Base-by-base conservation (phyloP, 345 rosid species). In the Barbarea vulgaris region DNA sequence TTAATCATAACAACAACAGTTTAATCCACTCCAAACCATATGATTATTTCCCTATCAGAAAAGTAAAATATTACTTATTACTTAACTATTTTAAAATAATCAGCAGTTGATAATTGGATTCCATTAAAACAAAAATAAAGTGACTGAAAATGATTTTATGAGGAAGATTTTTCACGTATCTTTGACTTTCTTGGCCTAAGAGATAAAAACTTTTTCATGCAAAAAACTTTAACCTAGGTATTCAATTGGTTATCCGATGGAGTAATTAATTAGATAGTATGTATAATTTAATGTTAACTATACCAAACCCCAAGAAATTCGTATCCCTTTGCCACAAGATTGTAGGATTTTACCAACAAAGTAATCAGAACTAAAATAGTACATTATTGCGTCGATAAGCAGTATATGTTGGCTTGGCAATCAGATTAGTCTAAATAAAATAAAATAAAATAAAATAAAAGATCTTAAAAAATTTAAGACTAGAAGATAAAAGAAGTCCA, bases 281-380 rank as follows among this genome's bases (percentile, higher is more conserved):
- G 7, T 25, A 55, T 18, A 25, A 47, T 25, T 31, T 33, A 30
- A 55, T 70, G 42, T 25, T 54, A 64, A 55, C 31, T 19, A 34
- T 55, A 77, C 67, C 80, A 63, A 70, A 70, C 80, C 72, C 80
- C 80, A 56, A 77, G 59, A 77, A 63, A 77, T 70, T 77, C 76
- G 80, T 64, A 77, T 77, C 71, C 2, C 61, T 10, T 65, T 47
- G 18, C 51, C 24, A 56, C 66, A 46, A 57, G 67, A 67, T 57
- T 17, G 65, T 55, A 41, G n/a, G 67, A 66, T 39, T 50, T 52
- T 61, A 69, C 61, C 59, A 66, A 56, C 66, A 66, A 66, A 57
- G 58, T 74, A 18, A 53, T 18, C 56, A 75, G 53, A 67, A 76
- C 70, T 76, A 53, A 69, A 70, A 77, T 44, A 69, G 24, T 44